Percentiles rank a stretch among this genome's conserved stretches.
phyloP scores from a whole-genome alignment of 805 yeast species.

The Candida morakotiae region DNA sequence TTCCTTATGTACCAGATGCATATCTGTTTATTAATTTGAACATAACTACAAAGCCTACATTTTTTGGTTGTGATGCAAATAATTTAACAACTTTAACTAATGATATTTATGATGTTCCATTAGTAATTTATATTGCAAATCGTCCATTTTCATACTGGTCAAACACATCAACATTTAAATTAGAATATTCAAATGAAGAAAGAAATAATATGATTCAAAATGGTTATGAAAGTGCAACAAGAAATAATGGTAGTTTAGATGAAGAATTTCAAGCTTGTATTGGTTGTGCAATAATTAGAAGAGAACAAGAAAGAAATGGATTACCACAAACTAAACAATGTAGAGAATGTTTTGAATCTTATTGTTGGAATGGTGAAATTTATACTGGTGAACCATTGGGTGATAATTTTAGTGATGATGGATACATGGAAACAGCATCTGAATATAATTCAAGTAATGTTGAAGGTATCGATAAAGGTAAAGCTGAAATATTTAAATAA shows the following conservation, averaged over 20 bases:
- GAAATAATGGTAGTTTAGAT: conserved; percentile 65
- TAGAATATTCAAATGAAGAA: conserved; percentile 57
- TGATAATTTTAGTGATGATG: neutral
- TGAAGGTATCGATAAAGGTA: neutral
- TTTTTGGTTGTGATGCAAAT: conserved; percentile 75
- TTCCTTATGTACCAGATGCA: conserved; percentile 78
- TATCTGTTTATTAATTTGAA: conserved; percentile 56
- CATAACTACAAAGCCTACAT: conserved; percentile 65
- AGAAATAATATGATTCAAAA: conserved; percentile 59
- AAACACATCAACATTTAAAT: conserved; percentile 69
- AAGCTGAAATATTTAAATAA: conserved; percentile 1
- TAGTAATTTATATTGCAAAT: conserved; percentile 74
- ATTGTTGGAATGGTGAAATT: conserved; percentile 68
- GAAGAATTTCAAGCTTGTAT: conserved; percentile 68
- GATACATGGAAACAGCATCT: neutral
- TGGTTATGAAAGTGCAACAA: conserved; percentile 69
- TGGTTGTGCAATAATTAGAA: conserved; percentile 78
- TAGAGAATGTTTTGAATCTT: conserved; percentile 59
- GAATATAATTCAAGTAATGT: conserved; percentile 1
- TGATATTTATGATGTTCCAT: conserved; percentile 53
- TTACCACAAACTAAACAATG: conserved; percentile 66
- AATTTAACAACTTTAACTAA: conserved; percentile 52
- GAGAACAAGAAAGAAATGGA: conserved; percentile 68
- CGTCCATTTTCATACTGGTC: conserved; percentile 60
- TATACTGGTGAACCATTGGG: conserved; percentile 2